Evolutionary conservation across 306 rosid species (phyloP).

Genomic region (Carpinus fangiana): DNA sequence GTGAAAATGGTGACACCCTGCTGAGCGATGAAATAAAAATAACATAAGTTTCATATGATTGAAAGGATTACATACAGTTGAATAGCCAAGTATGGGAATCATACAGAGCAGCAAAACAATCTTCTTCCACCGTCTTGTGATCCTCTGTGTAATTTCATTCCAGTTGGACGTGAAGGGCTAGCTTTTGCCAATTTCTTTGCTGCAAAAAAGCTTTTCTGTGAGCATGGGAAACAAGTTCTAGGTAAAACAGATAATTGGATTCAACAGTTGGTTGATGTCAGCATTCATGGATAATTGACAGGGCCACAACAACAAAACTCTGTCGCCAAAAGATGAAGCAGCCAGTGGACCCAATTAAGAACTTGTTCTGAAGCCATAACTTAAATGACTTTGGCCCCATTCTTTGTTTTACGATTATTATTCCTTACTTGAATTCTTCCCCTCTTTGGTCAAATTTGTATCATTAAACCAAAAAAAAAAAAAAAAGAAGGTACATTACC

Average conservation of each 20-base stretch:
- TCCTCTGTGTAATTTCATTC: constrained; percentile 61
- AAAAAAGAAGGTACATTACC: constrained; percentile 40
- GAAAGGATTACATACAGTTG: constrained; percentile 15
- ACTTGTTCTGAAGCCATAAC: constrained; percentile 6
- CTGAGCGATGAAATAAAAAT: background rate
- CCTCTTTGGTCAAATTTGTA: background rate
- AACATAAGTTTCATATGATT: background rate
- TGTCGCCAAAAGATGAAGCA: background rate
- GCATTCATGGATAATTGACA: background rate
- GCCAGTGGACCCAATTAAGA: background rate
- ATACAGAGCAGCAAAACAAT: constrained; percentile 59
- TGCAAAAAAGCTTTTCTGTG: constrained; percentile 32
- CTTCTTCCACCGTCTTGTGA: constrained; percentile 56
- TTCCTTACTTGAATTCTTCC: background rate
- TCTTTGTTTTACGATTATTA: background rate
- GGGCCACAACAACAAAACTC: background rate
- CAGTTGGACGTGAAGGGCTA: constrained; percentile 61
- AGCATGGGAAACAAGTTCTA: background rate
- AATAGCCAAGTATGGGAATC: constrained; percentile 11
- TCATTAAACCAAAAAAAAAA: background rate
- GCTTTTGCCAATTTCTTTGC: constrained; percentile 76
- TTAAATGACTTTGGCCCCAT: background rate
- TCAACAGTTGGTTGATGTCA: background rate
- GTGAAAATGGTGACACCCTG: background rate
- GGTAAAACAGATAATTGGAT: background rate